phyloP scores from a whole-genome alignment of 495 filamentous ascomycete species.

The Talaromyces ruber region DNA sequence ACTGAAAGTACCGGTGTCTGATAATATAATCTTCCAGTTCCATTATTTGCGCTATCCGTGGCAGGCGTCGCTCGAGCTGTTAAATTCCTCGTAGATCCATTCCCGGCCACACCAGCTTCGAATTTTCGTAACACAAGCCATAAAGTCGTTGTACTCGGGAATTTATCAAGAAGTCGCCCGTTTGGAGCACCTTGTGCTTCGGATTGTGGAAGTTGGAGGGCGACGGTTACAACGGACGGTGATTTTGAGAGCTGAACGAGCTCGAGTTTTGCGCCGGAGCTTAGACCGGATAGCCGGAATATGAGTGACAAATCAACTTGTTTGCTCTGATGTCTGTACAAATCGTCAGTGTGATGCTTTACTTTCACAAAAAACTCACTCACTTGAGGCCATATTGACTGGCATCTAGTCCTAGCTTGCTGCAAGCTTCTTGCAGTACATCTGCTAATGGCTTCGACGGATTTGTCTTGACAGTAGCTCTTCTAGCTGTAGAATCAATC shows the following conservation, averaged over 20 bases:
- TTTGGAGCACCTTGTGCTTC: constrained; percentile 49
- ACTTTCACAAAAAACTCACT: constrained; percentile 11
- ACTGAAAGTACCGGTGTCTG: constrained; percentile 78
- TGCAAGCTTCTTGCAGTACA: constrained; percentile 77
- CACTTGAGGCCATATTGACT: constrained; percentile 76
- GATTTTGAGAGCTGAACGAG: constrained; percentile 78
- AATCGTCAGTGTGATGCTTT: neutral
- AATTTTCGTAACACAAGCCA: constrained; percentile 87
- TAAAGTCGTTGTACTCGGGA: constrained; percentile 72
- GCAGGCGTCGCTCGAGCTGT: constrained; percentile 68
- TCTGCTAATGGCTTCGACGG: constrained; percentile 74
- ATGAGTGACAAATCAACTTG: constrained; percentile 73
- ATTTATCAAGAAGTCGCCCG: constrained; percentile 67
- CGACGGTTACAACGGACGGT: constrained; percentile 74
- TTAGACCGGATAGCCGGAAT: constrained; percentile 79
- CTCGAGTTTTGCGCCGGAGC: constrained; percentile 82
- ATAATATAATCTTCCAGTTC: constrained; percentile 73
- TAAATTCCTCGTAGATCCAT: constrained; percentile 54
- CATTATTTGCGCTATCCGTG: constrained; percentile 37
- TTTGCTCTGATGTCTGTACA: constrained; percentile 65
- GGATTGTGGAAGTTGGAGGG: constrained; percentile 66
- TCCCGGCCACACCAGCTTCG: constrained; percentile 56
- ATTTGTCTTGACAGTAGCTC: constrained; percentile 71
- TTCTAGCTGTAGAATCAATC: constrained; percentile 63
- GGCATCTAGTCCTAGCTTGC: constrained; percentile 63